Evolutionary conservation across 139 green algal genomes (phyloP).

Genomic region (Chlorella sp.): DNA sequence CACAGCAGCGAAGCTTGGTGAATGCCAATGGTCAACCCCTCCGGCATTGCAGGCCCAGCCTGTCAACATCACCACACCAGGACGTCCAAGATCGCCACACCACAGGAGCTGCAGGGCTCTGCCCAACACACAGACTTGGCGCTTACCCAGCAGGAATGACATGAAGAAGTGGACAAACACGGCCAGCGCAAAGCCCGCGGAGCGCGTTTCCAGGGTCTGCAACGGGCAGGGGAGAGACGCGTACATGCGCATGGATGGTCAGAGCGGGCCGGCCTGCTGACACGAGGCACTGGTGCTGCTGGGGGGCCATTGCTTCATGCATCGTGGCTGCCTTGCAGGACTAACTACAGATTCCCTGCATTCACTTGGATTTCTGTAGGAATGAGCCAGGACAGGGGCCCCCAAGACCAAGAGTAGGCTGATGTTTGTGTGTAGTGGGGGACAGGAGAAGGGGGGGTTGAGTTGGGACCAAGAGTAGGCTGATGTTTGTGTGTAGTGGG

Average conservation of each 20-base stretch:
- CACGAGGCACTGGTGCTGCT: too few relatives aligned
- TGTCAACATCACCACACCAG: background rate
- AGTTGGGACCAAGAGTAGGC: conserved; percentile 67
- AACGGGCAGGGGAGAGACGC: background rate
- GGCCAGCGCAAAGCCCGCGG: conserved; percentile 49
- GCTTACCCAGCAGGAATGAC: conserved; percentile 73
- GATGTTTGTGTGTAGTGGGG: background rate
- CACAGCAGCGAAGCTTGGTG: background rate
- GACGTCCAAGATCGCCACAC: too few relatives aligned
- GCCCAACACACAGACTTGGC: background rate
- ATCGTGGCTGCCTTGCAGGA: background rate
- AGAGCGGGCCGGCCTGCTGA: background rate
- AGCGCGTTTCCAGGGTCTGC: conserved; percentile 49
- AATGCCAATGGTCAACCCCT: background rate
- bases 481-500: background rate
- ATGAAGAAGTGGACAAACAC: conserved; percentile 67
- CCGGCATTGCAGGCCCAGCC: background rate
- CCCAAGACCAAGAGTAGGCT: conserved; percentile 76
- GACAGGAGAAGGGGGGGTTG: background rate
- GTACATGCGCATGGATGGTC: background rate
- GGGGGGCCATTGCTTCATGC: background rate
- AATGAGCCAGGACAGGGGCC: conserved; percentile 74
- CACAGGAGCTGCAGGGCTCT: too few relatives aligned
- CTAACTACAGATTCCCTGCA: background rate
- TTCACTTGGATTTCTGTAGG: conserved; percentile 58